Conservation (phyloP, 1,284 basidiomycete species). For the Sanguinoderma infundibulare region DNA sequence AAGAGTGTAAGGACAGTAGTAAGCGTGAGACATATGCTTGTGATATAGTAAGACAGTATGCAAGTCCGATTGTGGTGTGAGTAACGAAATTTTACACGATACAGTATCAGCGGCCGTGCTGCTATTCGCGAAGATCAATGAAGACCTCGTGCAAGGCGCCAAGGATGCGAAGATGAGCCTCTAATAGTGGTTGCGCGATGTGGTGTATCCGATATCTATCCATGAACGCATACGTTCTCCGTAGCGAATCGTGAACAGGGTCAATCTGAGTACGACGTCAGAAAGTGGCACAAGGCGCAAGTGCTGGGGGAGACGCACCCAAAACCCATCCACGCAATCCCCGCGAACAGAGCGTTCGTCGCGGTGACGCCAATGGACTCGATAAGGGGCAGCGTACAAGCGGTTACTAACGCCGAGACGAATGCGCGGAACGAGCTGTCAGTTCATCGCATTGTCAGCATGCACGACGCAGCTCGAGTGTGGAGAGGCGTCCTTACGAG, state of each 20-base stretch:
- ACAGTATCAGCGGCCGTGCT: too few relatives aligned
- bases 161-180: too few relatives aligned
- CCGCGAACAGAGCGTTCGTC: slow-evolving; percentile 53
- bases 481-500: slow-evolving; percentile 35
- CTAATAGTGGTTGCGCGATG: slow-evolving; percentile 3
- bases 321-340: slow-evolving; percentile 48
- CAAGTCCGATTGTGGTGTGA: too few relatives aligned
- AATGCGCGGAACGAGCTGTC: slow-evolving; percentile 48
- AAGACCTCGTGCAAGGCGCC: too few relatives aligned
- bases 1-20: too few relatives aligned
- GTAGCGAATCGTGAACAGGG: slow-evolving; percentile 48
- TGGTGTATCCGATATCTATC: slow-evolving; percentile 48
- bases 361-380: slow-evolving; percentile 55
- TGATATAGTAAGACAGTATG: too few relatives aligned
- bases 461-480: background rate
- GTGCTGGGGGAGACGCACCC: slow-evolving; percentile 43
- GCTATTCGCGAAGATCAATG: too few relatives aligned
- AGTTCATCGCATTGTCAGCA: slow-evolving; percentile 14
- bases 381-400: slow-evolving; percentile 55
- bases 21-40: too few relatives aligned
- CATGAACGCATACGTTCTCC: slow-evolving; percentile 52
- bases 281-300: slow-evolving; percentile 24
- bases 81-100: too few relatives aligned
- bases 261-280: slow-evolving; percentile 42
- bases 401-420: slow-evolving; percentile 43